Evolutionary conservation across 345 rosid species (phyloP).

Genomic region (Garcia nutans): DNA sequence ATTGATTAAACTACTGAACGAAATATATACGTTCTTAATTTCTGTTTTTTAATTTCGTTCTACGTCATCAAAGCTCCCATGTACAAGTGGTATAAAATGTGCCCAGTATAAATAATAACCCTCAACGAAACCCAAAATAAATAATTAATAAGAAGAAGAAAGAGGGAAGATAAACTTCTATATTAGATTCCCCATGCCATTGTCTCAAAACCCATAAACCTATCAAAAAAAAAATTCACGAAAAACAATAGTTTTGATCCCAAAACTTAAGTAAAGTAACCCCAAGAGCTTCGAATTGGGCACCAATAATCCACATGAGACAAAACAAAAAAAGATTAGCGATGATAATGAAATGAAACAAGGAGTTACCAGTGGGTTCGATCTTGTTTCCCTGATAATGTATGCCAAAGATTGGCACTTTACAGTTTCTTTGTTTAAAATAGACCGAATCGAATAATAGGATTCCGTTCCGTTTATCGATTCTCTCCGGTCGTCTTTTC

Average conservation of each 20-base stretch:
- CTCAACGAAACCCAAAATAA: not conserved
- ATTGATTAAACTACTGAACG: no score
- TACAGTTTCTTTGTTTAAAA: no score
- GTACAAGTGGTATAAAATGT: constrained; percentile 17
- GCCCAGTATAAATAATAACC: not conserved
- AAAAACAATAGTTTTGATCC: not conserved
- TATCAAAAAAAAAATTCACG: no score
- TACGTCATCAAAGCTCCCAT: not conserved
- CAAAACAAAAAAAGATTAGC: no score
- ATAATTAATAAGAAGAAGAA: no score
- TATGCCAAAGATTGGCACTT: not conserved
- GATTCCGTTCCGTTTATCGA: no score
- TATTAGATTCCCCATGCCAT: not conserved
- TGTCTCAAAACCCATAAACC: no score
- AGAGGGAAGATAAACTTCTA: not conserved
- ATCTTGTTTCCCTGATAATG: constrained; percentile 6
- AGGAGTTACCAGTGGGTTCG: constrained; percentile 12
- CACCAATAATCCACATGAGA: not conserved
- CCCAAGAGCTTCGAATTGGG: not conserved
- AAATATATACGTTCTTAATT: no score
- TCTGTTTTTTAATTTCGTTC: no score
- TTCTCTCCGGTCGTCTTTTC: not conserved
- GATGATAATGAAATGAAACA: not conserved
- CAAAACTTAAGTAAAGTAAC: not conserved
- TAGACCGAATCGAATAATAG: no score